phyloP scores from a whole-genome alignment of 768 basidiomycete species.

The Crepidotus variabilis region DNA sequence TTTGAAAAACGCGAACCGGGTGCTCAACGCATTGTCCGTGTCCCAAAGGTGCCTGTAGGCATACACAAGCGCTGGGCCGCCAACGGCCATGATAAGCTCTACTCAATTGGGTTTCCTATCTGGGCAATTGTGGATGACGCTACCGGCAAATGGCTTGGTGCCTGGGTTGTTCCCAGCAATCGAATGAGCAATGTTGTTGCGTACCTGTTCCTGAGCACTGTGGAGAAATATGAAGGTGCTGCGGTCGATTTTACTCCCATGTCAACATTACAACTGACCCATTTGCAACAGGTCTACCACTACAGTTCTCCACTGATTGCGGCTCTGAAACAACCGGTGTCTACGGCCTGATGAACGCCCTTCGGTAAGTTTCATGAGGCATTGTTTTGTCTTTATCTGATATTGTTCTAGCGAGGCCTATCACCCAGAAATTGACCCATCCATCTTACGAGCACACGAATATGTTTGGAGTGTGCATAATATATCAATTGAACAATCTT shows the following conservation, averaged over 20 bases:
- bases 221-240: constrained; percentile 29
- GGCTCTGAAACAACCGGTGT: constrained; percentile 11
- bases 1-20: constrained; percentile 25
- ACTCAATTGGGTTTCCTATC: constrained; percentile 34
- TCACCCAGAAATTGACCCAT: constrained; percentile 5
- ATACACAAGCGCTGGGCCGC: constrained; percentile 31
- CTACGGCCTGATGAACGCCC: constrained; percentile 14
- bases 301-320: constrained; percentile 16
- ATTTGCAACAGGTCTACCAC: constrained; percentile 9
- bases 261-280: background rate
- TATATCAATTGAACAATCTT: constrained; percentile 30
- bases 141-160: constrained; percentile 25
- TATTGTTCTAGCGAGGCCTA: constrained; percentile 4
- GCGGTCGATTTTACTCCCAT: background rate
- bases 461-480: constrained; percentile 25
- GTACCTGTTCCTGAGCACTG: constrained; percentile 27
- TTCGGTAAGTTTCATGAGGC: constrained; percentile 10
- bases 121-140: constrained; percentile 32
- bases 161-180: constrained; percentile 36
- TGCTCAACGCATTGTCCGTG: constrained; percentile 23
- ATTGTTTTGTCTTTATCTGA: background rate
- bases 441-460: constrained; percentile 12
- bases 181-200: constrained; percentile 21
- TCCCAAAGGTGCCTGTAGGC: constrained; percentile 24
- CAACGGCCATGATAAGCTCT: constrained; percentile 38